phyloP scores from a whole-genome alignment of 176 grass and related monocot species.

The Lolium multiflorum region DNA sequence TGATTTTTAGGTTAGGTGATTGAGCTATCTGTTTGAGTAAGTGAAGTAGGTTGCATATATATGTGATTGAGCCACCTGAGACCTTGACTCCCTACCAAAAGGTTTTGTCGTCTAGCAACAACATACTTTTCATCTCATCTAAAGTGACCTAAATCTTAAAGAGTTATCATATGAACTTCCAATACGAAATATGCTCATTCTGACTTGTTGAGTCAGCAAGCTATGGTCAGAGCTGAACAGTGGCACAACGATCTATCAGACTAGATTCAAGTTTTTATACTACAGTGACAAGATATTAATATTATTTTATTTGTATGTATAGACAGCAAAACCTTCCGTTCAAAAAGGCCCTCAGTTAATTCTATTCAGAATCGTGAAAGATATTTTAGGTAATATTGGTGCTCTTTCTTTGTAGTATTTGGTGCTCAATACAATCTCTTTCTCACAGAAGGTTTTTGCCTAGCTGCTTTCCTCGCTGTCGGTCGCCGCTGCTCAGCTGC shows the following conservation, averaged over 20 bases:
- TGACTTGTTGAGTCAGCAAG: background rate
- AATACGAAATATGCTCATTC: constrained; percentile 9
- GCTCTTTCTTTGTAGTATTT: background rate
- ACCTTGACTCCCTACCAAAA: background rate
- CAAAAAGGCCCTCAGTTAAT: background rate
- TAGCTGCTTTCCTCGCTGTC: no score
- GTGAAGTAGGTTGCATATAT: constrained; percentile 11
- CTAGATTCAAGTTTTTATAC: background rate
- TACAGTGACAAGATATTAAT: background rate
- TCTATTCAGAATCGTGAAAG: constrained; percentile 6
- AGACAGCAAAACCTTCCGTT: background rate
- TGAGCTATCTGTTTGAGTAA: background rate
- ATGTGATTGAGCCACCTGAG: background rate
- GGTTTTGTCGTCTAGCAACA: constrained; percentile 18
- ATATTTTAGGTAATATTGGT: background rate
- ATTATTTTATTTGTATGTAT: background rate
- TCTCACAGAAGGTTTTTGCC: background rate
- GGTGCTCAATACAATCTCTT: background rate
- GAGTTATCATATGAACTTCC: constrained; percentile 5
- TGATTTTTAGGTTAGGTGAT: background rate
- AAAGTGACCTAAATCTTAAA: constrained; percentile 12
- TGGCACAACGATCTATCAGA: background rate
- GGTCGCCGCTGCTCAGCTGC: no score
- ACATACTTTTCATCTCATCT: constrained; percentile 10
- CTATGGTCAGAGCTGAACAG: background rate